A percentile compares a stretch with the other conserved stretches of the same genome.
These are phyloP conservation scores for Bertia moriformis DNA, from an alignment of 2,329 filamentous ascomycete genomes.

Conservation along the genomic window DNA sequence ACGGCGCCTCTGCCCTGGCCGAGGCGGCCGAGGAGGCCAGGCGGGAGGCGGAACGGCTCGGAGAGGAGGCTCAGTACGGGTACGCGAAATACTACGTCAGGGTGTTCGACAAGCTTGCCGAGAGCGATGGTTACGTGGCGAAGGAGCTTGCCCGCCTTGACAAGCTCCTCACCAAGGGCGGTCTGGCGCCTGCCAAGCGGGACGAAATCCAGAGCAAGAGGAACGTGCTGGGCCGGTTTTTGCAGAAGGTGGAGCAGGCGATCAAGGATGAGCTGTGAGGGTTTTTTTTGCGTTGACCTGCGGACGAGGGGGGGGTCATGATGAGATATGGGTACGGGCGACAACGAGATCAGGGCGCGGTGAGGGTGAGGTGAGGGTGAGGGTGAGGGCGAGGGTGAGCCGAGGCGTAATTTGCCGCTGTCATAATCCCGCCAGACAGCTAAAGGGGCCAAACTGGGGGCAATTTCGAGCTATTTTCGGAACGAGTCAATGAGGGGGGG, in stretches of 20 bases:
- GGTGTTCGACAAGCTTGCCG: constrained; percentile 70
- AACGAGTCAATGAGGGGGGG: too few relatives aligned
- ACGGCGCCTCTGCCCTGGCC: constrained; percentile 38
- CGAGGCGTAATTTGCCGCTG: too few relatives aligned
- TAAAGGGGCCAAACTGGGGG: too few relatives aligned
- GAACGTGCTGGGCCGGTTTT: constrained; percentile 75
- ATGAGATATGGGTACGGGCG: background rate
- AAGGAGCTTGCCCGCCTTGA: constrained; percentile 78
- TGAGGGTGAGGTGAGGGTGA: too few relatives aligned
- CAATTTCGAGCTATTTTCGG: too few relatives aligned
- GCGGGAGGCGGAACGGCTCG: constrained; percentile 52
- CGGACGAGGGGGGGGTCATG: background rate
- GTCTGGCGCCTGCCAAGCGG: constrained; percentile 68
- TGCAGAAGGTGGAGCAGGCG: constrained; percentile 38
- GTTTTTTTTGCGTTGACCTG: constrained; percentile 6
- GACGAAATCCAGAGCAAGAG: constrained; percentile 76
- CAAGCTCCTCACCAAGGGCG: constrained; percentile 72
- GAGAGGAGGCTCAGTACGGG: constrained; percentile 50
- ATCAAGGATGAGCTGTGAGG: constrained; percentile 61
- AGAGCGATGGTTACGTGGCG: constrained; percentile 63
- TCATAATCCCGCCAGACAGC: too few relatives aligned
- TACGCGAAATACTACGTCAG: constrained; percentile 90
- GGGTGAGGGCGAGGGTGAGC: too few relatives aligned
- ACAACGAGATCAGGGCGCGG: constrained; percentile 1
- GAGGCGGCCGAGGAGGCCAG: constrained; percentile 58